These are phyloP conservation scores for Mucuna pruriens DNA, from an alignment of 306 rosid genomes.

Conservation along the genomic window DNA sequence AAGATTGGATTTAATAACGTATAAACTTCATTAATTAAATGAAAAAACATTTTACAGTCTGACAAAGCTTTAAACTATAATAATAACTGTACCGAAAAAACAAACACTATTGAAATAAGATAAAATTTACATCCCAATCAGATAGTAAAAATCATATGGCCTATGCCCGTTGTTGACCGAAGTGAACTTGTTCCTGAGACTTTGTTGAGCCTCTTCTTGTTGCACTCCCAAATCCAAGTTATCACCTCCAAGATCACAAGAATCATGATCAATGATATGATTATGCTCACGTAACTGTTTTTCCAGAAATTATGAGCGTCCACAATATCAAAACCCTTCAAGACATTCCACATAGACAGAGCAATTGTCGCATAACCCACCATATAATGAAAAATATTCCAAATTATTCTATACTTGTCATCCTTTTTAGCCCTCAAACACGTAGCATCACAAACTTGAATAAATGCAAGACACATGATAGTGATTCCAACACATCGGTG, in stretches of 20 bases:
- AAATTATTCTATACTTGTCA: constrained; percentile 15
- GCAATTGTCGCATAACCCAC: constrained; percentile 31
- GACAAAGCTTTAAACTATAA: too few relatives aligned
- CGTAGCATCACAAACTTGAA: constrained; percentile 20
- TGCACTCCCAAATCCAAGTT: background rate
- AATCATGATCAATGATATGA: background rate
- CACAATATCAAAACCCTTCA: constrained; percentile 34
- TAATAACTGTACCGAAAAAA: too few relatives aligned
- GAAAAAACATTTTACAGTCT: too few relatives aligned
- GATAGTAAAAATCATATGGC: background rate
- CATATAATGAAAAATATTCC: constrained; percentile 28
- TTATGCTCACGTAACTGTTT: background rate
- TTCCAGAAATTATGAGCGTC: background rate
- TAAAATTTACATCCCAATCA: too few relatives aligned
- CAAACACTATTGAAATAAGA: too few relatives aligned
- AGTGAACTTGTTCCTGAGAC: background rate
- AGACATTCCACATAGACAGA: background rate
- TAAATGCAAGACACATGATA: background rate
- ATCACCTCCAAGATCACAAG: background rate
- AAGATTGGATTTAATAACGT: too few relatives aligned
- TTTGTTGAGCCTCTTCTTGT: background rate
- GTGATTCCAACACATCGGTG: constrained; percentile 22
- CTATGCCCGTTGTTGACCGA: background rate
- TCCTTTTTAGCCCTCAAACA: constrained; percentile 19
- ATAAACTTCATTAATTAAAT: too few relatives aligned